Base-by-base conservation (phyloP, 1,284 basidiomycete genomes). In the Phylloporus sp. region DNA sequence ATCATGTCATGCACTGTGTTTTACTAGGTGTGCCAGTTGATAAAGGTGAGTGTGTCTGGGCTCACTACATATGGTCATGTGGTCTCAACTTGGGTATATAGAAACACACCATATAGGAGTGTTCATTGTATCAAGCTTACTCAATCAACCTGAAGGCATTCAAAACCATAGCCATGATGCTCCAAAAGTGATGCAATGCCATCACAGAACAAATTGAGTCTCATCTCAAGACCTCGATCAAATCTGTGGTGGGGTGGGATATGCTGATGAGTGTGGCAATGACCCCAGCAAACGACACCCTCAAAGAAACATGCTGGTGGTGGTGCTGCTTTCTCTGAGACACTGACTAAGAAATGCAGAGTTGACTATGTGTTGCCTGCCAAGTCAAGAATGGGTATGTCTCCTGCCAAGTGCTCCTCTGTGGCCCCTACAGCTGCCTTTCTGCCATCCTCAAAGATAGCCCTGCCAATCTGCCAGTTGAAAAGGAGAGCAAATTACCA, bases 21-120 rank as follows among this genome's bases (percentile, higher is more conserved):
- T 64, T 68, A 63, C 52, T 75, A 75, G 76, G 70, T 76, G 6
- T 77, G 67, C 31, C 71, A 76, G 22, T 39, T 77, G 44, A 67
- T 76, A 47, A 74, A 77, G 70, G 75, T 74, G 20, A 46, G 61
- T 1, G n/a, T 28, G 1, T 3, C 13, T n/a, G n/a, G n/a, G n/a
- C n/a, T n/a, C n/a, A n/a, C n/a, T n/a, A n/a, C n/a, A n/a, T n/a
- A n/a, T n/a, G n/a, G n/a, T n/a, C n/a, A n/a, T n/a, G n/a, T n/a
- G n/a, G n/a, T n/a, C n/a, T n/a, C n/a, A n/a, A n/a, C n/a, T 17
- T 5, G 28, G 32, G 42, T n/a, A 7, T 8, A 20, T 58, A 74
- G 73, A 66, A 77, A 47, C 44, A 66, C 22, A 44, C 66, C 2
- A 61, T 78, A 17, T 62, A 64, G 20, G 69, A 74, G 10, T 68